phyloP scores from a whole-genome alignment of 2,329 filamentous ascomycete species.

The Diaporthe australafricana region DNA sequence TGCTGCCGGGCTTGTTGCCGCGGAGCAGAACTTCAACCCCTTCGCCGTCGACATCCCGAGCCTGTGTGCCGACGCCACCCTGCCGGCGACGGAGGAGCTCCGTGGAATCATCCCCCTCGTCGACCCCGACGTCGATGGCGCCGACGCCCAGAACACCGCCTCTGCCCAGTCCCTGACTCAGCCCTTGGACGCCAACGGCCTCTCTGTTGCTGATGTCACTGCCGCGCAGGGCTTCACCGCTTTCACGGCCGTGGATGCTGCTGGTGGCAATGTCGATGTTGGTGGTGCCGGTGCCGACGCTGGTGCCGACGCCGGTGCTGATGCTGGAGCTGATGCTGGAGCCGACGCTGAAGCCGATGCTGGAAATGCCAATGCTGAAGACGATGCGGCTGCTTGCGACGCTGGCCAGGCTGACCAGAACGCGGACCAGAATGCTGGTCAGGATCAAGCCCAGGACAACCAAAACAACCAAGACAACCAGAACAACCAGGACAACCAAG shows the following conservation, averaged over 20 bases:
- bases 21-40: constrained; percentile 79
- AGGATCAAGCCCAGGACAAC: constrained; percentile 14
- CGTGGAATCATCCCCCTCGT: constrained; percentile 73
- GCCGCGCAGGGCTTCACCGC: constrained; percentile 69
- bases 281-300: constrained; percentile 28
- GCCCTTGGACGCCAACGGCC: constrained; percentile 67
- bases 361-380: constrained; percentile 26
- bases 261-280: constrained; percentile 41
- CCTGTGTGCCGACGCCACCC: constrained; percentile 69
- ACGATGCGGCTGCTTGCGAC: constrained; percentile 15
- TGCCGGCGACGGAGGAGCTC: constrained; percentile 69
- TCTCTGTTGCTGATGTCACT: constrained; percentile 73
- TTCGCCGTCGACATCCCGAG: constrained; percentile 67
- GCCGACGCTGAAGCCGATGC: constrained; percentile 28
- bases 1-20: constrained; percentile 73
- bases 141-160: constrained; percentile 67
- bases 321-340: constrained; percentile 36
- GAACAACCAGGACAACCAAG: neutral
- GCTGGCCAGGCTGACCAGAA: neutral
- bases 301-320: constrained; percentile 37
- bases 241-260: constrained; percentile 57
- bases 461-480: constrained; percentile 33
- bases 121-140: constrained; percentile 68
- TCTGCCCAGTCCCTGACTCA: constrained; percentile 60
- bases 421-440: constrained; percentile 9